Evolutionary conservation across 2,329 filamentous ascomycete species (phyloP).

Genomic region (Penicillium verrucosum): DNA sequence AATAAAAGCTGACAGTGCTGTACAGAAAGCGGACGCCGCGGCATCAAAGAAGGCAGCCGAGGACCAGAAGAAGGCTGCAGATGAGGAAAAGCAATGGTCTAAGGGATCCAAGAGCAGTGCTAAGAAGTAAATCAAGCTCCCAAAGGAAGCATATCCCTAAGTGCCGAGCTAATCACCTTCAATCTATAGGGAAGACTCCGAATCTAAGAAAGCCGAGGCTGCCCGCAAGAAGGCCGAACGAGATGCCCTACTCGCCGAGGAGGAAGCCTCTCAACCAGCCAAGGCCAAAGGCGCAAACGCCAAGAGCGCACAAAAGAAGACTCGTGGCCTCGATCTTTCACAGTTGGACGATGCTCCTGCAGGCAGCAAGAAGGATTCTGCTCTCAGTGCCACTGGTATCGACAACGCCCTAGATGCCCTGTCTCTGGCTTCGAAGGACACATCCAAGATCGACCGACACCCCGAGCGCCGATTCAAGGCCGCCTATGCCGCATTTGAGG

Average conservation of each 20-base stretch:
- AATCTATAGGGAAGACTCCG: slow-evolving; percentile 69
- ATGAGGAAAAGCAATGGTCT: slow-evolving; percentile 73
- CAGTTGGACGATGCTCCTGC: slow-evolving; percentile 64
- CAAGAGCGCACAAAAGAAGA: slow-evolving; percentile 52
- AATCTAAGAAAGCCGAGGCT: slow-evolving; percentile 75
- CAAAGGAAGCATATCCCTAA: background rate
- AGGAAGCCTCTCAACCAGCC: slow-evolving; percentile 66
- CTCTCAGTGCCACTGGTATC: slow-evolving; percentile 81
- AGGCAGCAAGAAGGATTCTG: slow-evolving; percentile 47
- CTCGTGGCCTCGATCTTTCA: slow-evolving; percentile 68
- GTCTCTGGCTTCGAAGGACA: slow-evolving; percentile 58
- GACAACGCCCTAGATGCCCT: slow-evolving; percentile 91
- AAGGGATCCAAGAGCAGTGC: slow-evolving; percentile 79
- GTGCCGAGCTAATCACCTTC: background rate
- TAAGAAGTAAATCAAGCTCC: slow-evolving; percentile 66
- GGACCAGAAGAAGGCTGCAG: slow-evolving; percentile 62
- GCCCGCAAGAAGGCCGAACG: slow-evolving; percentile 90
- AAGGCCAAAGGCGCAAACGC: slow-evolving; percentile 59
- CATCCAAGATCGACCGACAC: slow-evolving; percentile 76
- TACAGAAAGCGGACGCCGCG: slow-evolving; percentile 81
- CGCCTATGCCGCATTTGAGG: slow-evolving; percentile 78
- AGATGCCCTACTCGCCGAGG: slow-evolving; percentile 75
- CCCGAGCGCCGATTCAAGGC: slow-evolving; percentile 85
- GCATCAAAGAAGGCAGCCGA: slow-evolving; percentile 72
- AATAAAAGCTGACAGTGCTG: slow-evolving; percentile 12